phyloP scores from a whole-genome alignment of 352 stramenopile genomes.

The Globisporangium yorkense region DNA sequence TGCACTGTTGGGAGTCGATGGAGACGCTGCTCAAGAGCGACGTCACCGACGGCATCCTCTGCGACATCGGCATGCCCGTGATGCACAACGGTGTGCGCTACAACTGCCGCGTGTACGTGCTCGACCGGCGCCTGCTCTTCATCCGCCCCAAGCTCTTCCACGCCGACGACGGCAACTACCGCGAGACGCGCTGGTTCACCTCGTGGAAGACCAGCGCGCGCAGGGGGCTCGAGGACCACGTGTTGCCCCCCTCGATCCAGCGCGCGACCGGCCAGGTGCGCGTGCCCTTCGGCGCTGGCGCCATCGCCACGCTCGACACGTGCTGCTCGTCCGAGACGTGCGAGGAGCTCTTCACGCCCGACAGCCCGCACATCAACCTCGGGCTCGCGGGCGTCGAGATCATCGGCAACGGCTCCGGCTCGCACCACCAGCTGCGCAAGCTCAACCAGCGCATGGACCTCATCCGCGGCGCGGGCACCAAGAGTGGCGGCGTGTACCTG shows the following conservation, averaged over 20 bases:
- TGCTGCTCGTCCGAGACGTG: slow-evolving; percentile 93
- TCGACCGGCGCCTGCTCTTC: slow-evolving; percentile 90
- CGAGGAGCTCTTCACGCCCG: slow-evolving; percentile 97
- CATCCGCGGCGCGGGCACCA: slow-evolving; percentile 88
- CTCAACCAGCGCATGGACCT: slow-evolving; percentile 89
- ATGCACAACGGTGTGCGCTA: slow-evolving; percentile 95
- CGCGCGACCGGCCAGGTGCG: slow-evolving; percentile 66
- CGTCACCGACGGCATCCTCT: slow-evolving; percentile 92
- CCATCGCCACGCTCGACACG: slow-evolving; percentile 84
- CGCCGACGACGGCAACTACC: slow-evolving; percentile 98
- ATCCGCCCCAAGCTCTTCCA: slow-evolving; percentile 94
- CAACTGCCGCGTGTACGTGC: slow-evolving; percentile 96
- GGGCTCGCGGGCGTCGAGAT: slow-evolving; percentile 95
- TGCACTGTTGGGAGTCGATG: slow-evolving; percentile 96
- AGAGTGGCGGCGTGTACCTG: slow-evolving; percentile 97
- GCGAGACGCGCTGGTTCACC: slow-evolving; percentile 93
- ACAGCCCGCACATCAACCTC: slow-evolving; percentile 94
- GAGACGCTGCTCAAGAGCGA: slow-evolving; percentile 80
- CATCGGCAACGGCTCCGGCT: slow-evolving; percentile 96
- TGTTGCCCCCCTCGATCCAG: slow-evolving; percentile 82
- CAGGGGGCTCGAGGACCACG: slow-evolving; percentile 58
- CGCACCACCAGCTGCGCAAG: slow-evolving; percentile 96
- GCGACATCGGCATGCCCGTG: slow-evolving; percentile 98
- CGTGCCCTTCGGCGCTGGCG: slow-evolving; percentile 81
- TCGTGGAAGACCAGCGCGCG: slow-evolving; percentile 63